These are phyloP conservation scores for Atkinsonella texensis DNA, from an alignment of 2,329 filamentous ascomycete species.

Conservation along the genomic window DNA sequence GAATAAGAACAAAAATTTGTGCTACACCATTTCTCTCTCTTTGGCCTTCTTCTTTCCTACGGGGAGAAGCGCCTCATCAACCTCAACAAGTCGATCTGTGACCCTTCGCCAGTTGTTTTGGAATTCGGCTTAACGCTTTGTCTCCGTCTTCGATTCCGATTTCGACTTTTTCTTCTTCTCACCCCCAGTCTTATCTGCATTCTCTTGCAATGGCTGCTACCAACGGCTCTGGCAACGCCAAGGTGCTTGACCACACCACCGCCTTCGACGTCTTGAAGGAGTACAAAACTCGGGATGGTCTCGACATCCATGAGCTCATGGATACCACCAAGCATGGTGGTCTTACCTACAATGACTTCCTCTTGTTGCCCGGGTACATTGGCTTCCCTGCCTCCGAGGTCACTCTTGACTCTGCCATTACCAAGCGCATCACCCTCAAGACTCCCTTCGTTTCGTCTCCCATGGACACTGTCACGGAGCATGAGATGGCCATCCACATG, in stretches of 20 bases:
- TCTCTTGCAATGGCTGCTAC: constrained; percentile 48
- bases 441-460: constrained; percentile 94
- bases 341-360: constrained; percentile 97
- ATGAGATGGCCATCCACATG: constrained; percentile 99
- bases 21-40: constrained; percentile 21
- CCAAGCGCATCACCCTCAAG: constrained; percentile 91
- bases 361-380: constrained; percentile 93
- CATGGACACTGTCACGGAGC: constrained; percentile 99
- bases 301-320: constrained; percentile 75
- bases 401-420: constrained; percentile 78
- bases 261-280: constrained; percentile 74
- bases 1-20: constrained; percentile 30
- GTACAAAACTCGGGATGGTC: constrained; percentile 72
- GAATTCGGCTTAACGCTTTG: constrained; percentile 19
- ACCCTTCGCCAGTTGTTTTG: constrained; percentile 12
- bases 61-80: constrained; percentile 40
- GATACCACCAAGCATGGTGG: constrained; percentile 87
- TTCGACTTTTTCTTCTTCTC: constrained; percentile 19
- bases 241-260: constrained; percentile 59
- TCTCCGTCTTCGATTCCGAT: constrained; percentile 36
- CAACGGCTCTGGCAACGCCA: constrained; percentile 35
- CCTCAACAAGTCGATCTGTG: constrained; percentile 21
- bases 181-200: constrained; percentile 11
- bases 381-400: constrained; percentile 92
- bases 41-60: constrained; percentile 35